A percentile compares a stretch with the other conserved stretches of the same genome.
Evolutionary conservation across 2,329 filamentous ascomycete genomes (phyloP).

Genomic region (Penicillium sp.): DNA sequence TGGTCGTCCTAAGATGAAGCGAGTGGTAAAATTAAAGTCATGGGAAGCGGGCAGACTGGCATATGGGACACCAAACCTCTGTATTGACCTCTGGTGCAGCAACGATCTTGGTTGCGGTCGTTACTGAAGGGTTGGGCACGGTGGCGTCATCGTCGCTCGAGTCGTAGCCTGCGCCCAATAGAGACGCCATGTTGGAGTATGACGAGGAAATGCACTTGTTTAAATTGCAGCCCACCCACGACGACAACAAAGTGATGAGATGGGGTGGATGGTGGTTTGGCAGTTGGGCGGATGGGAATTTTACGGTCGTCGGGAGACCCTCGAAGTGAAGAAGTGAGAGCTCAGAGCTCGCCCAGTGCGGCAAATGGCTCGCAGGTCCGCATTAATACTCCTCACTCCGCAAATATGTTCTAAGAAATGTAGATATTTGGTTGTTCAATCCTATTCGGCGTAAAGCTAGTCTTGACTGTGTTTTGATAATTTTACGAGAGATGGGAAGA

Average conservation of each 20-base stretch:
- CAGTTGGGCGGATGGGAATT: conserved; percentile 33
- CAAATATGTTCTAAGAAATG: background rate
- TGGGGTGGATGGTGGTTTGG: conserved; percentile 20
- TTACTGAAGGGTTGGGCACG: conserved; percentile 34
- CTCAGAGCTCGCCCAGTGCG: conserved; percentile 6
- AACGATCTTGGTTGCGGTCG: conserved; percentile 48
- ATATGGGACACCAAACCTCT: conserved; percentile 59
- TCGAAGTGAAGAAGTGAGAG: conserved; percentile 31
- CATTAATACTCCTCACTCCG: background rate
- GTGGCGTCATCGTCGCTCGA: conserved; percentile 57
- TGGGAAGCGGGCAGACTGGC: conserved; percentile 9
- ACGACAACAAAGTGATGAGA: conserved; percentile 14
- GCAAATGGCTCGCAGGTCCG: background rate
- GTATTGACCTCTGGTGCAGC: conserved; percentile 61
- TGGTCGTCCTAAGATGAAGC: conserved; percentile 8
- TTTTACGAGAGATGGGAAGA: background rate
- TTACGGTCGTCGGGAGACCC: conserved; percentile 41
- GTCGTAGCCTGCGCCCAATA: conserved; percentile 53
- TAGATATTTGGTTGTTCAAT: background rate
- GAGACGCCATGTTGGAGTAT: conserved; percentile 46
- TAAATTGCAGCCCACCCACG: conserved; percentile 13
- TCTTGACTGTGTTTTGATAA: no score
- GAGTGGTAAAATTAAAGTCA: background rate
- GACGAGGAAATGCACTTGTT: background rate
- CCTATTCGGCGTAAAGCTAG: background rate